phyloP scores from a whole-genome alignment of 352 stramenopile genomes.

The Nothophytophthora sp. region DNA sequence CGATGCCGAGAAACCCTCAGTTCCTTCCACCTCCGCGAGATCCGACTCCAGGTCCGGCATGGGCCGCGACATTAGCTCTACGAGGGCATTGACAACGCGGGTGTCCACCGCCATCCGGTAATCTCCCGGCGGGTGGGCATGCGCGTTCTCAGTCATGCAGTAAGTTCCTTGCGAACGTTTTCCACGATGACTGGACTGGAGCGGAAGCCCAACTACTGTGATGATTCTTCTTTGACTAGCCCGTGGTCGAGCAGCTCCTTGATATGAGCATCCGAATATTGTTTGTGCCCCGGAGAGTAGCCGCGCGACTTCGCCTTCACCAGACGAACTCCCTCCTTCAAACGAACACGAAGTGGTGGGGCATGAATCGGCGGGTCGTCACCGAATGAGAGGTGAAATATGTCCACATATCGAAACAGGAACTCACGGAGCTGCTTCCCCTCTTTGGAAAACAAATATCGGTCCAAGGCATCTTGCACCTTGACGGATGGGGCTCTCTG shows the following conservation, averaged over 20 bases:
- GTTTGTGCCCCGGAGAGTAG: neutral
- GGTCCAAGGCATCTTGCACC: neutral
- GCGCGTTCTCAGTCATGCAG: too few species aligned
- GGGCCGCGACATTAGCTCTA: constrained; percentile 17
- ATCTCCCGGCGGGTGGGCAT: constrained; percentile 11
- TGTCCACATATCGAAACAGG: neutral
- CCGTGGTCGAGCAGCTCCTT: neutral
- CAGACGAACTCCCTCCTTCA: neutral
- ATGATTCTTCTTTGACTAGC: neutral
- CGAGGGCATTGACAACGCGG: constrained; percentile 11
- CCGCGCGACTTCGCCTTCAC: neutral
- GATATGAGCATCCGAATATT: neutral
- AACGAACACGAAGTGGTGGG: neutral
- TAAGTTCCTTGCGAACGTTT: too few species aligned
- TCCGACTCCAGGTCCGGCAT: constrained; percentile 16
- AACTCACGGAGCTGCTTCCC: neutral
- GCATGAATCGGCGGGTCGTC: neutral
- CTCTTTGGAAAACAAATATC: neutral
- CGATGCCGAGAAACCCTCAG: neutral
- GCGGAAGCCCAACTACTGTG: neutral
- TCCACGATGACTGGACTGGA: neutral
- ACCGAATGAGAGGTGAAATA: neutral
- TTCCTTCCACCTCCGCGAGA: constrained; percentile 1
- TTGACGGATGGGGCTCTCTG: neutral
- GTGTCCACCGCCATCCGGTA: constrained; percentile 22